These are phyloP conservation scores for Verruconis gallopava DNA, from an alignment of 2,329 filamentous ascomycete species.

Conservation along the genomic window DNA sequence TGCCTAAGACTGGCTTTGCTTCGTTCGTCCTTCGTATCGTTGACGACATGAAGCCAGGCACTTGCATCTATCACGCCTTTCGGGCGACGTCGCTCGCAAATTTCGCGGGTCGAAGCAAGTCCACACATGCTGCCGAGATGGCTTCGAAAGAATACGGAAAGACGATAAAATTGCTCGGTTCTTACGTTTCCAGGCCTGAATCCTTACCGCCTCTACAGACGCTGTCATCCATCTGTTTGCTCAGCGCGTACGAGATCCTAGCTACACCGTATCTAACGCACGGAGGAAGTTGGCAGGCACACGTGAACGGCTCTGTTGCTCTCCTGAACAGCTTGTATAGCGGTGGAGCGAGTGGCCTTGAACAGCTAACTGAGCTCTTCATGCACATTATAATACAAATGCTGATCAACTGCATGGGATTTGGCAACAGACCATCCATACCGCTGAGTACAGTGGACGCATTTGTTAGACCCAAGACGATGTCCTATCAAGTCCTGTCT, in stretches of 20 bases:
- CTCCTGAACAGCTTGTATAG: not conserved
- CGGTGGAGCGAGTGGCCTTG: not conserved
- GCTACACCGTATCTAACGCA: not conserved
- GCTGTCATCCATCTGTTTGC: not conserved
- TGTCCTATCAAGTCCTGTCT: not conserved
- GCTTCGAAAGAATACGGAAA: slow-evolving; percentile 1
- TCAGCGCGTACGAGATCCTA: not conserved
- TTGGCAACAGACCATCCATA: not conserved
- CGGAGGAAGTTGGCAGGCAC: not conserved
- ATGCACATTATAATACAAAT: not conserved
- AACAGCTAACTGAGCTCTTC: not conserved
- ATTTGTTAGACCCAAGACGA: not conserved
- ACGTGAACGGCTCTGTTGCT: slow-evolving; percentile 3
- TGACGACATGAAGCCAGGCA: not conserved
- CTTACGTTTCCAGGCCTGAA: not conserved
- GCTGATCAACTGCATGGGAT: not conserved
- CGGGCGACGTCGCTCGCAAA: not conserved
- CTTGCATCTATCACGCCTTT: not conserved
- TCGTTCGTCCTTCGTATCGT: not conserved
- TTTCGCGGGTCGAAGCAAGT: not conserved
- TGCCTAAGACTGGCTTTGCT: not conserved
- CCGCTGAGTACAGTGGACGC: not conserved
- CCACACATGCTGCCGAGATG: not conserved
- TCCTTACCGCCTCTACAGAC: not conserved
- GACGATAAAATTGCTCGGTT: not conserved